Percentiles rank a stretch among this genome's conserved stretches.
Evolutionary conservation across 2,329 filamentous ascomycete species (phyloP).

Genomic region (Penicillium freii): DNA sequence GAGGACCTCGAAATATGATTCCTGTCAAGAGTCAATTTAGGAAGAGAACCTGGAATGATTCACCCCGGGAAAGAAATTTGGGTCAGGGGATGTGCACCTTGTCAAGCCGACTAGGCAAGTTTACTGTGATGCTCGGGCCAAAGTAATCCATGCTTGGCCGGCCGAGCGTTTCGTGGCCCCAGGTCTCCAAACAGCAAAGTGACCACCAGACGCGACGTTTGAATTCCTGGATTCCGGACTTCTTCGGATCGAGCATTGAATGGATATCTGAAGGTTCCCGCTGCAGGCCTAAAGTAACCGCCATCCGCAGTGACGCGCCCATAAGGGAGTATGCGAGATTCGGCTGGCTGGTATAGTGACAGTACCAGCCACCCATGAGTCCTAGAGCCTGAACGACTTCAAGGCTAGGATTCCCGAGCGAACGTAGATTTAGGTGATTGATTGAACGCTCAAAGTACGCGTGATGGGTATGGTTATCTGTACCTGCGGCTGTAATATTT

Average conservation of each 20-base stretch:
- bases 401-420: constrained; percentile 66
- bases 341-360: constrained; percentile 71
- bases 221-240: constrained; percentile 55
- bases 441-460: constrained; percentile 66
- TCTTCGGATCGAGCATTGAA: constrained; percentile 34
- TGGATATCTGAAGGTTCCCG: constrained; percentile 52
- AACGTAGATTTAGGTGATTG: constrained; percentile 62
- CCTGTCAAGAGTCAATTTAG: constrained; percentile 30
- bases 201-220: constrained; percentile 69
- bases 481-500: constrained; percentile 63
- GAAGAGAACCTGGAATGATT: neutral
- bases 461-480: constrained; percentile 61
- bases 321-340: constrained; percentile 72
- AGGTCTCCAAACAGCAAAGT: constrained; percentile 68
- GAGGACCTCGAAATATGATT: constrained; percentile 61
- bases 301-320: constrained; percentile 69
- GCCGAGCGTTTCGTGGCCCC: constrained; percentile 67
- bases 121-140: constrained; percentile 62
- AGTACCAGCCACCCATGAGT: constrained; percentile 70
- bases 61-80: too few species aligned
- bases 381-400: constrained; percentile 68
- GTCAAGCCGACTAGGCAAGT: constrained; percentile 52
- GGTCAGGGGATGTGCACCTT: constrained; percentile 14
- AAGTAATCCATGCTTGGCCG: constrained; percentile 66
- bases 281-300: constrained; percentile 67